Evolutionary conservation across 371 early-diverging fungal genomes (phyloP).

Genomic region (Rhizopus microsporus): DNA sequence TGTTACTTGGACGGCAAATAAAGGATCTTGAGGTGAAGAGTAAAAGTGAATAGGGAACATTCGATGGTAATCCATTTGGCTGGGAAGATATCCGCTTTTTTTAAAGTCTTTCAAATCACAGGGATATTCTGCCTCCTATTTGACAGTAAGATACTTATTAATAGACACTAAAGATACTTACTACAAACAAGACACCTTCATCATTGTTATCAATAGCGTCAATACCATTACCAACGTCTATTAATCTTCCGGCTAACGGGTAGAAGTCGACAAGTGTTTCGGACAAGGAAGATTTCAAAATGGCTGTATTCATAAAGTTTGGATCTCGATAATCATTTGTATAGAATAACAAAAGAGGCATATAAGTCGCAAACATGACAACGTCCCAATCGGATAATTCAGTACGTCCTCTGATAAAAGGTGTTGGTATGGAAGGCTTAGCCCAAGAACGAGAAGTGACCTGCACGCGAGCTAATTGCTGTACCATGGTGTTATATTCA

Average conservation of each 20-base stretch:
- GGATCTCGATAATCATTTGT: constrained; percentile 20
- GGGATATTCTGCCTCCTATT: constrained; percentile 37
- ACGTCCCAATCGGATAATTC: constrained; percentile 44
- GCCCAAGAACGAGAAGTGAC: constrained; percentile 21
- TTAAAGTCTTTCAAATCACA: constrained; percentile 22
- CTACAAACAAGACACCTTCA: constrained; percentile 38
- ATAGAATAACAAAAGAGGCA: constrained; percentile 37
- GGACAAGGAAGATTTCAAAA: constrained; percentile 22
- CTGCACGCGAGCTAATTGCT: constrained; percentile 21
- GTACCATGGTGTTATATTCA: constrained; percentile 1
- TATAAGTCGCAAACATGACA: constrained; percentile 50
- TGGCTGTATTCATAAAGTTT: constrained; percentile 35
- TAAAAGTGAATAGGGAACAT: constrained; percentile 50
- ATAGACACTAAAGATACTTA: constrained; percentile 2
- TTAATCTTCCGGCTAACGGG: constrained; percentile 38
- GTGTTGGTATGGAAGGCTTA: constrained; percentile 26
- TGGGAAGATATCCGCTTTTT: constrained; percentile 35
- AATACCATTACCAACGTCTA: constrained; percentile 40
- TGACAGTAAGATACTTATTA: neutral
- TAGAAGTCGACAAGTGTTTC: constrained; percentile 31
- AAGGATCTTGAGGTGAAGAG: constrained; percentile 30
- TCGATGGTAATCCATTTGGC: constrained; percentile 41
- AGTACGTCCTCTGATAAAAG: constrained; percentile 17
- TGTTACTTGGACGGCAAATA: constrained; percentile 35
- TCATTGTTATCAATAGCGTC: constrained; percentile 39